Base-by-base conservation (phyloP, 2,329 filamentous ascomycete genomes). In the Septoria linicola region DNA sequence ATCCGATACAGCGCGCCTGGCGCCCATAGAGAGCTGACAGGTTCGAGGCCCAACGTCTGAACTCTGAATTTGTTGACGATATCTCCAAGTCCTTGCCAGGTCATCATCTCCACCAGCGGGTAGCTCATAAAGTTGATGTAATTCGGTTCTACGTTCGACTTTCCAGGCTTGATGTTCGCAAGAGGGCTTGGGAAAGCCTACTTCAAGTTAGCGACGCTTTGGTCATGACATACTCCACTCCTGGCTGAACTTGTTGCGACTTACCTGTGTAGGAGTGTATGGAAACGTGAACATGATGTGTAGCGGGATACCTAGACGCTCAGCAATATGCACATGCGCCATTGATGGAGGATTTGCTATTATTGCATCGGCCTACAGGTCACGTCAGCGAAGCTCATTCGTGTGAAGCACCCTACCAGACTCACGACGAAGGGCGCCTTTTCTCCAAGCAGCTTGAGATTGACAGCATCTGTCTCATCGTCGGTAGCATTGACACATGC, bases 51-150 rank as follows among this genome's bases (percentile, higher is more conserved):
- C 1, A 92, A 72, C 0, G 82, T 88, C 48, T 83, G 81, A 4
- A 82, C 76, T 40, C 88, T 78, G 60, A 91, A 89, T 21, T 81
- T 75, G 63, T 92, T 92, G 58, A 92, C 80, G 21, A 92, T 72
- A 66, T 91, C 88, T 2, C 88, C 88, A 0, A 92, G 75, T 0
- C 78, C 75, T 60, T 77, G 75, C 75, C 75, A 78, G 14, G 74
- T 78, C 74, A 92, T 88, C 57, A 89, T 85, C 65, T 92, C 88
- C 1, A 92, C 86, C 30, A 92, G 71, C 0, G 86, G 83, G 64
- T 91, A 93, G 1, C 82, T 86, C 66, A 92, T 88, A 64, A 88
- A 89, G 68, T 92, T 93, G 10, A 84, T 82, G 64, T 88, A 88
- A 16, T 81, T 82, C 1, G 80, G 76, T 60, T 90, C 85, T 7